Evolutionary conservation across 2,329 filamentous ascomycete species (phyloP), one percentile per base, ranked within the genome.

Genomic region (Apiospora malaysiana): DNA sequence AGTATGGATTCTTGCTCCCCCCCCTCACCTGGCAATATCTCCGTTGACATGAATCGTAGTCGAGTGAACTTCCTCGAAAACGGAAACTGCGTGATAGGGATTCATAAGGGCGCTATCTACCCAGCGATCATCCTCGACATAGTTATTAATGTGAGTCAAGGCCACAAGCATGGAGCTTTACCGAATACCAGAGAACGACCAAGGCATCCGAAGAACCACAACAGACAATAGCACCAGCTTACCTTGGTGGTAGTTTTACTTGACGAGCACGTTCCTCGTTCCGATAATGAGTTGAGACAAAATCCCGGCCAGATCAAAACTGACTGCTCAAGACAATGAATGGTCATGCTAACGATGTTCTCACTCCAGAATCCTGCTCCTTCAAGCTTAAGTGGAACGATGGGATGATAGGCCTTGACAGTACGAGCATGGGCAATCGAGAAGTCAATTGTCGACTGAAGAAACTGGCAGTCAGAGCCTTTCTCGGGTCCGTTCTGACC

Each of bases 261-360:
- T 63, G 32, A 63, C 56, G 21, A 63, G 56, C 56, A 63, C 56
- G 23, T 63, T 63, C 21, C 56, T 63, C 4, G 21, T n/a, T 9
- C 56, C 56, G n/a, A 40, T 63, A 63, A 63, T 63, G 4, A 63
- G 56, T 63, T 63, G 18, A 63, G 56, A 18, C 8, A 32, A 32
- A 63, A 6, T 9, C 18, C 10, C 21, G 18, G 14, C 7, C 25
- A 2, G 2, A 16, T 10, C 18, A 40, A 40, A 4, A 40, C 32
- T 63, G 4, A 27, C 3, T 32, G 23, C 32, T 25, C 49, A 12
- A 10, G 32, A 21, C 18, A 45, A 45, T 45, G 5, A 45, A 63
- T 63, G 32, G 32, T 6, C 18, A 40, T 40, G 4, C 56, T 63
- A 9, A 63, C 6, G 21, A 23, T 40, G 12, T n/a, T 4, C 32